phyloP scores from a whole-genome alignment of 169 alveolate species.

The Eimeria praecox region DNA sequence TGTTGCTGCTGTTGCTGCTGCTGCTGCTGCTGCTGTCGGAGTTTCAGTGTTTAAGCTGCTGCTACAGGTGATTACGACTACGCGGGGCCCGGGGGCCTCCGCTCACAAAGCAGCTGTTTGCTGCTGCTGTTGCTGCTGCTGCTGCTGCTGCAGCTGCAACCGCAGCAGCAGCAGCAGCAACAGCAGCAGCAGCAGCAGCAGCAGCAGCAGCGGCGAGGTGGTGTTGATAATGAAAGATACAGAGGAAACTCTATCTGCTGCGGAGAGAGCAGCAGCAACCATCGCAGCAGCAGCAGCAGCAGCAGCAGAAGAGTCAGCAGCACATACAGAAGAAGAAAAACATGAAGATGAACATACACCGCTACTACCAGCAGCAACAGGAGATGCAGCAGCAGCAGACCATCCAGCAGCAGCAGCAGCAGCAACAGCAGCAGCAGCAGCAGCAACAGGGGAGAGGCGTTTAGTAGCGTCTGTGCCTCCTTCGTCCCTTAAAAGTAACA shows the following conservation, averaged over 20 bases:
- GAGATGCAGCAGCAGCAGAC: too few species aligned
- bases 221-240: neutral
- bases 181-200: neutral
- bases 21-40: conserved; percentile 15
- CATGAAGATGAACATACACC: neutral
- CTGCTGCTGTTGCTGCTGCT: too few species aligned
- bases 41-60: neutral
- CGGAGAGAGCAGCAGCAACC: conserved; percentile 47
- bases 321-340: too few species aligned
- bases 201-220: neutral
- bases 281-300: too few species aligned
- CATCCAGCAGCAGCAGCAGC: conserved; percentile 31
- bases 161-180: neutral
- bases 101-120: neutral
- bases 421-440: neutral
- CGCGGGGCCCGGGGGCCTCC: conserved; percentile 9
- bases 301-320: too few species aligned
- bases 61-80: neutral
- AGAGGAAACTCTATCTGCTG: neutral
- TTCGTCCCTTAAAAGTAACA: too few species aligned
- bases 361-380: neutral
- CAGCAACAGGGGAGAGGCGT: neutral
- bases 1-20: conserved; percentile 24
- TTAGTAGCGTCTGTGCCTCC: too few species aligned
- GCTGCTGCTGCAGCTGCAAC: too few species aligned